Base-by-base conservation (phyloP, 108 stramenopile species). In the Cyclostephanos tholiformis region DNA sequence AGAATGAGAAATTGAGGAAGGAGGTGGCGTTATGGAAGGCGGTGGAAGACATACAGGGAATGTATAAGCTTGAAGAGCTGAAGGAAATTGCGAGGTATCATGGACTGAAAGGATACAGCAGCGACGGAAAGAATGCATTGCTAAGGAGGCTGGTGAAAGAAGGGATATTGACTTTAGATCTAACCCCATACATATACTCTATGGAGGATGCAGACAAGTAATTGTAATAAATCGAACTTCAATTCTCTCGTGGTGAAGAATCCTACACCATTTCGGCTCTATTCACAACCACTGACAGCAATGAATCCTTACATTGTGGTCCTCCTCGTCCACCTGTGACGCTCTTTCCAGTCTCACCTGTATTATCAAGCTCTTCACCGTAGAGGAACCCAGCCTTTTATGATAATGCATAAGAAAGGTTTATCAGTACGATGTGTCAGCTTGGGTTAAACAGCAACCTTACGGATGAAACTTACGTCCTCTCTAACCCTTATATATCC, bases 71-170 rank as follows among this genome's bases (percentile, higher is more conserved):
- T 58, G 78, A 79, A 43, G 78, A 79, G 50, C 68, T 79, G 62
- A 79, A 79, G 50, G 78, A 79, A 43, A 48, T 79, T 27, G 78
- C 78, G 61, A 52, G 78, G 26, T 35, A 55, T 36, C 49, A 52
- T 16, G 67, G 71, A 38, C 13, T 79, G 19, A 72, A 52, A 23
- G 78, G 78, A 22, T 79, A 79, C 63, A 68, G 71, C 39, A 68
- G 25, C 49, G 78, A 79, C 51, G 71, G 71, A 25, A 79, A 79
- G 78, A 72, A 58, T 72, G 67, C 71, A 13, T 79, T 79, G 67
- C 20, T 79, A 22, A 67, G 78, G n/a, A 72, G 71, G 29, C 69
- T 79, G 60, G 78, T 72, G 62, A 79, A 71, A 66, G 71, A 79
- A 29, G 49, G 67, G 26, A 43, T 61, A 19, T 39, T 79, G 53